phyloP scores from a whole-genome alignment of 345 rosid genomes.

The Acer negundo region DNA sequence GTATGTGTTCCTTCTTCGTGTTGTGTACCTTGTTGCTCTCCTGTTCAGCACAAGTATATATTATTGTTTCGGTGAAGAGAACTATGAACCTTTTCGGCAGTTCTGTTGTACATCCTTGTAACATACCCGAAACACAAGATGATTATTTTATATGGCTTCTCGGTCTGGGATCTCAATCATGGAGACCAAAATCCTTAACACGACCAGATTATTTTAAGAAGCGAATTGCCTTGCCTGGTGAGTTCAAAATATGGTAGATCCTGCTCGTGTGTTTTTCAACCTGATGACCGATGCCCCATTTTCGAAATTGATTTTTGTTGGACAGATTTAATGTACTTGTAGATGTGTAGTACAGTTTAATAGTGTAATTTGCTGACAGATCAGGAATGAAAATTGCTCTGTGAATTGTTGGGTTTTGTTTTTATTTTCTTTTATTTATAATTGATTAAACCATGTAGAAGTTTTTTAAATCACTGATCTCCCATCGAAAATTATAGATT shows the following conservation, averaged over 20 bases:
- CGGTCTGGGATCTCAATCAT: not conserved
- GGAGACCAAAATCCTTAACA: not conserved
- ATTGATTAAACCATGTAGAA: not conserved
- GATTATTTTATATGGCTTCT: not conserved
- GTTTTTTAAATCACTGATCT: not conserved
- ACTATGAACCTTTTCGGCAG: conserved; percentile 7
- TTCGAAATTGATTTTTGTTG: conserved; percentile 21
- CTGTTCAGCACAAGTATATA: conserved; percentile 4
- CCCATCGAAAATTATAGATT: too few relatives aligned
- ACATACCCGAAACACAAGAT: conserved; percentile 7
- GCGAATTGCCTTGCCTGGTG: not conserved
- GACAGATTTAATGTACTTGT: conserved; percentile 25
- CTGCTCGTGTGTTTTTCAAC: not conserved
- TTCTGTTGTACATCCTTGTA: conserved; percentile 21
- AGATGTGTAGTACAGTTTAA: conserved; percentile 27
- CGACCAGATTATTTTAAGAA: not conserved
- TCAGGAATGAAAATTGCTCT: conserved; percentile 14
- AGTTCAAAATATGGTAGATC: conserved; percentile 2
- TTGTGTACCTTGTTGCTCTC: conserved; percentile 15
- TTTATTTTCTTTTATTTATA: not conserved
- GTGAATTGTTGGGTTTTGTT: not conserved
- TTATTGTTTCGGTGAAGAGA: conserved; percentile 6
- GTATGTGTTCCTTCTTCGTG: conserved; percentile 19
- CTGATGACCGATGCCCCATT: not conserved
- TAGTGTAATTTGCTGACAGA: conserved; percentile 29